These are phyloP conservation scores for Camellia granthamiana DNA, from an alignment of 148 eudicot species.

Conservation along the genomic window DNA sequence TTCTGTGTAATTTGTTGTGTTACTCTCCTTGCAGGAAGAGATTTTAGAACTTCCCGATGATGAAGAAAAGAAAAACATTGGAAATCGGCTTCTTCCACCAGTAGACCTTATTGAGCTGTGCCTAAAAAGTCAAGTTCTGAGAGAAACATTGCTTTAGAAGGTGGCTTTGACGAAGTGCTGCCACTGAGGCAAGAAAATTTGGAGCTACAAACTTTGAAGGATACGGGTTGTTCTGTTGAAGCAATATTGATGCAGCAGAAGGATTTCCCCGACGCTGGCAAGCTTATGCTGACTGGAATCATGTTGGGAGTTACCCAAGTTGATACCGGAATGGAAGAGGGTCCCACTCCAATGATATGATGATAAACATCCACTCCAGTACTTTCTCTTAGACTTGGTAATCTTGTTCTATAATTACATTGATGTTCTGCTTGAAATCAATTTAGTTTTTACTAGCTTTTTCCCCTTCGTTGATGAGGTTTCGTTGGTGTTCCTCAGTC, in stretches of 20 bases:
- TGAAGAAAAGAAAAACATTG: conserved; percentile 59
- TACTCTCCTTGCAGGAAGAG: conserved; percentile 55
- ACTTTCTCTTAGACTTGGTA: background rate
- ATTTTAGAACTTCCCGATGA: conserved; percentile 50
- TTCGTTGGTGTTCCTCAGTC: no score
- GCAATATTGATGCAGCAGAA: conserved; percentile 86
- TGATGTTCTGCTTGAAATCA: conserved; percentile 1
- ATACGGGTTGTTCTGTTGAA: conserved; percentile 65
- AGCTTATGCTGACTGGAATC: conserved; percentile 77
- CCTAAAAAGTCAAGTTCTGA: conserved; percentile 48
- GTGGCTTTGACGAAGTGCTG: conserved; percentile 69
- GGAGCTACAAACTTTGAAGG: conserved; percentile 34
- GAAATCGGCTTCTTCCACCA: conserved; percentile 67
- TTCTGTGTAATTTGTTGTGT: background rate
- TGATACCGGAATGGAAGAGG: conserved; percentile 34
- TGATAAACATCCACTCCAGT: background rate
- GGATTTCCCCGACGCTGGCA: conserved; percentile 78
- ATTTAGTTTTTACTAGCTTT: background rate
- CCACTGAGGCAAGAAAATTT: conserved; percentile 62
- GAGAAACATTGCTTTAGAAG: conserved; percentile 69
- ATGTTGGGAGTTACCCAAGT: conserved; percentile 52
- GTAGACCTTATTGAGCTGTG: conserved; percentile 74
- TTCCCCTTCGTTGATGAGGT: no score
- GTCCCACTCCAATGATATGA: conserved; percentile 60
- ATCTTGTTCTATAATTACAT: background rate